Conservation (phyloP, 257 asterid species). For the Knoxia roxburghii region DNA sequence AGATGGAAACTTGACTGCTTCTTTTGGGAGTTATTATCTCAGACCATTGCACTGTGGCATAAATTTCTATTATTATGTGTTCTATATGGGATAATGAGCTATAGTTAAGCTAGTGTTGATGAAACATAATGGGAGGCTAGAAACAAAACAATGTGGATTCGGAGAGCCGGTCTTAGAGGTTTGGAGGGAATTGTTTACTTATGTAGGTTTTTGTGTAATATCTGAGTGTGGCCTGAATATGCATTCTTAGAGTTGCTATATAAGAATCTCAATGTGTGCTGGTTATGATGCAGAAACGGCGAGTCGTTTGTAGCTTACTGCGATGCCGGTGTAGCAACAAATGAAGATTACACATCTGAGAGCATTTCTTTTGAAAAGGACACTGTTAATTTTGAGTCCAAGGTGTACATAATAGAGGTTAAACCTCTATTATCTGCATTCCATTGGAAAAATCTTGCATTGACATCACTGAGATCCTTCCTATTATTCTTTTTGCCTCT, state of each 20-base stretch:
- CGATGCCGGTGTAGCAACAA: conserved; percentile 57
- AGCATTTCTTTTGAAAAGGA: conserved; percentile 32
- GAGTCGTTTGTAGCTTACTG: conserved; percentile 41
- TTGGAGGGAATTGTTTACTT: not conserved
- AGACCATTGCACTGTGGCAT: not conserved
- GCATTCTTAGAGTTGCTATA: not conserved
- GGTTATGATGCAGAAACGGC: conserved; percentile 40
- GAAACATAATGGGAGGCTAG: too few relatives aligned
- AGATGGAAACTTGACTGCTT: conserved; percentile 4
- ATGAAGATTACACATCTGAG: conserved; percentile 44
- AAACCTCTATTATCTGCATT: conserved; percentile 82
- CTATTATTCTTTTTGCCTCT: conserved; percentile 77
- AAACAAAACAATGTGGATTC: not conserved
- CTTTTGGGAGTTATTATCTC: not conserved
- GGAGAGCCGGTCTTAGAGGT: too few relatives aligned
- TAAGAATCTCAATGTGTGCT: conserved; percentile 8
- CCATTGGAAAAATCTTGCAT: conserved; percentile 66
- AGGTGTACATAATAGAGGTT: conserved; percentile 58
- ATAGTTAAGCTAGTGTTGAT: not conserved
- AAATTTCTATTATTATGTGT: not conserved
- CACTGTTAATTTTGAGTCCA: conserved; percentile 34
- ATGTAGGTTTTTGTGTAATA: not conserved
- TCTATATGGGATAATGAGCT: not conserved
- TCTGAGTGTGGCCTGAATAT: not conserved
- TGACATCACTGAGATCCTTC: conserved; percentile 75